Base-by-base conservation (phyloP, 805 yeast species). In the Yamadazyma sp. region DNA sequence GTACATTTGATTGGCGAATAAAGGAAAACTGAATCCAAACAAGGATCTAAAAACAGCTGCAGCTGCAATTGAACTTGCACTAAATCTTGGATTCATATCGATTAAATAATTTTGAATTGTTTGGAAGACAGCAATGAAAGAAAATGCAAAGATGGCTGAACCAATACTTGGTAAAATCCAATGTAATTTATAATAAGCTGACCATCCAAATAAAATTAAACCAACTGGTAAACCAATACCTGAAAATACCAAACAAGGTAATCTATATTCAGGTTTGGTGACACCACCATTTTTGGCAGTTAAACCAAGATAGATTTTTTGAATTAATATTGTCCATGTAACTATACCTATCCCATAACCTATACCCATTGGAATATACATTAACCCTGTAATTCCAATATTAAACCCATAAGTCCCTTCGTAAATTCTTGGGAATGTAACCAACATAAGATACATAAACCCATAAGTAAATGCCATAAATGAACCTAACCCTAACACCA, bases 381-480 rank as follows among this genome's bases (percentile, higher is more conserved):
- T 64, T 14, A 65, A 50, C 3, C 69, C 65, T 9, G 59, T 46
- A 5, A 53, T 48, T 9, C 56, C 53, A 15, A 51, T 55, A n/a
- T 45, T 39, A 39, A 58, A 62, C 1, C 66, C 67, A 38, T 65
- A 65, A 5, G 47, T 44, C 2, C 51, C 46, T 12, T 47, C 38
- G 37, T 49, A 65, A 2, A 65, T 58, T 7, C 49, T 38, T 2
- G 69, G 70, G 41, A 62, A 64, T 2, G 69, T 58, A 7, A 62
- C 62, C 29, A 65, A 54, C 68, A 65, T 60, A 38, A 64, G 44
- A 43, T 65, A 65, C 59, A 65, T 53, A 39, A 64, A 62, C n/a
- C 68, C 69, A 39, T 65, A 64, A 8, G 58, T 55, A 44, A 65
- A 60, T 2, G 69, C 69, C 67, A 65, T 60, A 42, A 61, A 65